These are phyloP conservation scores for Puccinia sorghi DNA, from an alignment of 1,284 basidiomycete species.

Conservation along the genomic window DNA sequence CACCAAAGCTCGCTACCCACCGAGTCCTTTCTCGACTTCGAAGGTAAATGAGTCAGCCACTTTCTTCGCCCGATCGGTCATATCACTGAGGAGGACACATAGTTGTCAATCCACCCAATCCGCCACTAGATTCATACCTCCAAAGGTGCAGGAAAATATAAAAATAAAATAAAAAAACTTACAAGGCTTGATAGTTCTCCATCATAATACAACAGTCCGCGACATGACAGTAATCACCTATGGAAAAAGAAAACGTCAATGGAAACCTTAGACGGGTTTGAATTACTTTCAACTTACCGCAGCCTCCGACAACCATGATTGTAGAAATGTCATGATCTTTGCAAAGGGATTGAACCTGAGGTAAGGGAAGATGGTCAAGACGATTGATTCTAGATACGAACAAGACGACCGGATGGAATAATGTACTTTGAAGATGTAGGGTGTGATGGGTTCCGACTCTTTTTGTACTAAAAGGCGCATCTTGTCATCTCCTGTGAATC, in stretches of 20 bases:
- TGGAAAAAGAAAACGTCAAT: not conserved
- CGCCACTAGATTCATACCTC: not conserved
- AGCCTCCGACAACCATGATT: constrained; percentile 47
- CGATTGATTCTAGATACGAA: not conserved
- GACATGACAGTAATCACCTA: constrained; percentile 48
- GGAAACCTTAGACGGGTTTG: not conserved
- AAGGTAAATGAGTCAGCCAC: constrained; percentile 34
- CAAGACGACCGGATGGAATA: not conserved
- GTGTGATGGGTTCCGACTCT: constrained; percentile 46
- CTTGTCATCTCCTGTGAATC: constrained; percentile 30
- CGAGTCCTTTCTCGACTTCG: constrained; percentile 28
- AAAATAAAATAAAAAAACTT: not conserved
- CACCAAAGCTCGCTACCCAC: constrained; percentile 18
- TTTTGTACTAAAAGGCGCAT: constrained; percentile 43
- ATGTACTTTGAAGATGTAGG: constrained; percentile 42
- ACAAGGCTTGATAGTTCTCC: constrained; percentile 42
- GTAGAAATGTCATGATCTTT: constrained; percentile 32
- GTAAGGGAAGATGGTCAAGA: constrained; percentile 16
- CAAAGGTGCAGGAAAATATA: not conserved
- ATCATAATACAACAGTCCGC: constrained; percentile 46
- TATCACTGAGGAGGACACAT: constrained; percentile 15
- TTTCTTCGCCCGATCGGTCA: constrained; percentile 35
- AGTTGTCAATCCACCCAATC: not conserved
- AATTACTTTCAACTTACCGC: constrained; percentile 23
- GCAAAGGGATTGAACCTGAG: constrained; percentile 32